Evolutionary conservation across 1,284 basidiomycete species (phyloP), one percentile per base, ranked within the genome.

Genomic region (Moesziomyces antarcticus): DNA sequence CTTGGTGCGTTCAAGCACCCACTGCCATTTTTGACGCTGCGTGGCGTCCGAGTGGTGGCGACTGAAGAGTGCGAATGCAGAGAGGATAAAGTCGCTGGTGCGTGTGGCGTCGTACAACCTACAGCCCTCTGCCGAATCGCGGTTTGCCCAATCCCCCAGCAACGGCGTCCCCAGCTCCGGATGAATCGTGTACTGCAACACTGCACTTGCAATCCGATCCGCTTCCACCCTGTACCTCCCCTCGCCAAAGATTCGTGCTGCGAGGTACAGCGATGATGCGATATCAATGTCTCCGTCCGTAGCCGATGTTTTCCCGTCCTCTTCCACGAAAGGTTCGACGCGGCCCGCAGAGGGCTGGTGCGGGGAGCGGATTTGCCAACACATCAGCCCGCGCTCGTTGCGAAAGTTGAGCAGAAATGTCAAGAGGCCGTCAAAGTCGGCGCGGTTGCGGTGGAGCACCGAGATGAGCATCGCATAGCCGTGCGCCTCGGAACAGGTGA

Each of bases 211-310:
- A n/a, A 81, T 41, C 3, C 46, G 35, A 43, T 72, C 69, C 10
- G 72, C 80, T 48, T 79, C 77, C 9, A 30, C 16, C 5, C 33
- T 21, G 49, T 80, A 81, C 20, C 70, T 53, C 11, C 56, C 62
- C 22, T 75, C 77, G 1, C 75, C 65, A 53, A 76, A 81, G 21
- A 40, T 37, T 14, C 49, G 49, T 0, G 41, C 21, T 2, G 78
- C 80, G 0, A 73, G 56, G 45, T 79, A 79, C 4, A 81, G 75
- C 7, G 78, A 57, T 0, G 75, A 73, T 3, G 80, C 80, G 45
- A 81, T 80, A 54, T 81, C 80, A 30, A 81, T 67, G 47, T 81
- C 79, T 42, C 80, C 80, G 53, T 81, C 80, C 3, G 80, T 81
- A 5, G 80, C 80, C 10, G 62, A 72, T 1, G 73, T 75, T 16